Evolutionary conservation across 164 flowering plant genomes (phyloP).

Genomic region (Chloranthus sessilifolius): DNA sequence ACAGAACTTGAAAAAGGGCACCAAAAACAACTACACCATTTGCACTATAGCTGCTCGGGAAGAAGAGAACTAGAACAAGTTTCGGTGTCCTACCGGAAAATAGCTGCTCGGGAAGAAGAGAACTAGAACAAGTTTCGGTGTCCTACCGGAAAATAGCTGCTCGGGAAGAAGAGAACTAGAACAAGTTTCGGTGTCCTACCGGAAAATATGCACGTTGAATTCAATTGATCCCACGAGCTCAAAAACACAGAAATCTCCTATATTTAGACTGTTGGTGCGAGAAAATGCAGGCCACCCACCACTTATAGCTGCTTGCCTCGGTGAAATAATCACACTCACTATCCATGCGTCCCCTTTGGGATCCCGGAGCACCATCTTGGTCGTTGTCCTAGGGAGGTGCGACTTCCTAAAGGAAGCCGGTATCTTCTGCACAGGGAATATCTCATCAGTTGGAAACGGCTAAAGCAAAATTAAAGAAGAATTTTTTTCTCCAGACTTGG

Average conservation of each 20-base stretch:
- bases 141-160: no score
- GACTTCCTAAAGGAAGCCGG: conserved; percentile 8
- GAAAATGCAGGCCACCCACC: conserved; percentile 16
- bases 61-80: no score
- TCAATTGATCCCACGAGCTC: conserved; percentile 18
- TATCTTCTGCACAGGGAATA: conserved; percentile 8
- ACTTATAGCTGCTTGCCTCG: background rate
- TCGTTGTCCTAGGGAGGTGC: background rate
- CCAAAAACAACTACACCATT: no score
- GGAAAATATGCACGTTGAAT: background rate
- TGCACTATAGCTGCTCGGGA: no score
- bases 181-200: no score
- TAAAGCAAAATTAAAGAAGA: background rate
- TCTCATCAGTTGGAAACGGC: background rate
- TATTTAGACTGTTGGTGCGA: background rate
- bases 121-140: no score
- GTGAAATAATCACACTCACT: background rate
- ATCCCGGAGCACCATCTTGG: conserved; percentile 5
- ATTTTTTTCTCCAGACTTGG: no score
- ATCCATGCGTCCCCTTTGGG: conserved; percentile 9
- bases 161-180: no score
- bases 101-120: no score
- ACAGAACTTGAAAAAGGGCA: no score
- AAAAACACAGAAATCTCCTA: conserved; percentile 15
- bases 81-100: no score